Base-by-base conservation (phyloP, 2,329 filamentous ascomycete genomes). In the Diplodia intermedia region DNA sequence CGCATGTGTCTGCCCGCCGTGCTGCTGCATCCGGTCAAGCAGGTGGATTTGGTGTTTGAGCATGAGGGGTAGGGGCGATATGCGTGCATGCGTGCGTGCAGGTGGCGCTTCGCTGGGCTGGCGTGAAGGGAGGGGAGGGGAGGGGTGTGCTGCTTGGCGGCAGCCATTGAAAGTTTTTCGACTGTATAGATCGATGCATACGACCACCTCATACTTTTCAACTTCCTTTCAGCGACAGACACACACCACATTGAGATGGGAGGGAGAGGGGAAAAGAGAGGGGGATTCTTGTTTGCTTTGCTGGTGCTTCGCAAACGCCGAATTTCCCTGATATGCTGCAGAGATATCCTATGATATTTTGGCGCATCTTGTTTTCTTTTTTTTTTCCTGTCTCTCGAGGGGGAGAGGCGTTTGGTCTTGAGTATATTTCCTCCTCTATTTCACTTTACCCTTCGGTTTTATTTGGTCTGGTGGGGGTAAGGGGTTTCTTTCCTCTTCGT, bases 21-120 rank as follows among this genome's bases (percentile, higher is more conserved):
- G 78, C 70, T 85, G 49, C 69, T 85, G 72, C 83, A 85, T 78
- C 83, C 83, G 7, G 81, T 85, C 38, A 85, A 85, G 75, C 79
- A 83, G 69, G 82, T 83, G 0, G 81, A 84, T 72, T 71, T 85
- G 73, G 75, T 83, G 26, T 79, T 79, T 71, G 81, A 84, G 73
- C 63, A 73, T 70, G 75, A 78, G 66, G 77, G 78, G 68, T 47
- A 68, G 71, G 26, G 26, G 74, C 71, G 29, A 73, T 20, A 43
- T 53, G 26, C 1, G 9, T 11, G 33, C 33, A 31, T 4, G 31
- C 31, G 4, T 9, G 31, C 31, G 4, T 9, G 31, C 31, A 26
- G 26, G 26, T 4, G 26, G 26, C 26, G 26, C 26, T 26, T 26
- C 26, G 2, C 3, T 26, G 26, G 26, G 2, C 3, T 26, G 26